Percentiles rank a stretch among this genome's conserved stretches.
phyloP scores from a whole-genome alignment of 495 filamentous ascomycete species.

The Penicillium riverlandense region DNA sequence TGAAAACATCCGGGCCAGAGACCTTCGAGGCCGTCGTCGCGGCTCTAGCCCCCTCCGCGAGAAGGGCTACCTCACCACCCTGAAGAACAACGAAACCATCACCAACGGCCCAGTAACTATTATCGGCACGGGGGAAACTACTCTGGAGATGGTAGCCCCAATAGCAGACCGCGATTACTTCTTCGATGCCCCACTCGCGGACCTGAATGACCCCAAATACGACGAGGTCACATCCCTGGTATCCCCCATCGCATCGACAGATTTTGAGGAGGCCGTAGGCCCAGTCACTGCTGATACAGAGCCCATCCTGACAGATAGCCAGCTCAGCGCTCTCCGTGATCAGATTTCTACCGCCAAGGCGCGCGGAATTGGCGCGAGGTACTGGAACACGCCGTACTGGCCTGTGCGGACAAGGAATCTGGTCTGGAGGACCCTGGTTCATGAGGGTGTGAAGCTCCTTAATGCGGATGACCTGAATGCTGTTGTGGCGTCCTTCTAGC shows the following conservation, averaged over 20 bases:
- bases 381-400: constrained; percentile 70
- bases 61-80: constrained; percentile 50
- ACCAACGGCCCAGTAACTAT: constrained; percentile 58
- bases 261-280: constrained; percentile 36
- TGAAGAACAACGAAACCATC: constrained; percentile 42
- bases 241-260: constrained; percentile 46
- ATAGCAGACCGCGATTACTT: constrained; percentile 50
- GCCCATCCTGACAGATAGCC: constrained; percentile 32
- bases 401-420: constrained; percentile 55
- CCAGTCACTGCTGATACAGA: constrained; percentile 22
- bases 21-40: constrained; percentile 50
- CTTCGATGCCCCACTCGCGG: constrained; percentile 52
- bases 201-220: constrained; percentile 33
- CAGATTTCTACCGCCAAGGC: constrained; percentile 56
- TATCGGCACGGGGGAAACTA: constrained; percentile 72
- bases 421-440: constrained; percentile 60
- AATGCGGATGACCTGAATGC: constrained; percentile 72
- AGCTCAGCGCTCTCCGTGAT: constrained; percentile 49
- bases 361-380: constrained; percentile 59
- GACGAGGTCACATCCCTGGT: constrained; percentile 36
- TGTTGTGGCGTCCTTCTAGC: constrained; percentile 34
- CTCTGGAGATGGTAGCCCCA: constrained; percentile 54
- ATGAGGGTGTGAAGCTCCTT: constrained; percentile 62
- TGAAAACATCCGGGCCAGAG: constrained; percentile 51
- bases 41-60: constrained; percentile 57